Base-by-base conservation (phyloP, 345 rosid species). In the Abelmoschus esculentus region DNA sequence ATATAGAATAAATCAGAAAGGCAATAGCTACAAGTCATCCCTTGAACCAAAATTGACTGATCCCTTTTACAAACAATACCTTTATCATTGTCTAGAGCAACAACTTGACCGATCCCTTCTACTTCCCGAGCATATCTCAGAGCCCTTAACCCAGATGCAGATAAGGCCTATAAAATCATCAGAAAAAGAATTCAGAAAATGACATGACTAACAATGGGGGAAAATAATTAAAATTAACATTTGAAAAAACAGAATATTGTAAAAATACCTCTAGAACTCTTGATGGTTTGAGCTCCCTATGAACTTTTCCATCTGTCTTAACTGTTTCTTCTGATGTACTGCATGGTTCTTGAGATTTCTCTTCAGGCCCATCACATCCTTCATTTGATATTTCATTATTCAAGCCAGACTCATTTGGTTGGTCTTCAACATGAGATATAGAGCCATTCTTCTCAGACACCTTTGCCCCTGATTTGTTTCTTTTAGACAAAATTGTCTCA, bases 121-220 rank as follows among this genome's bases (percentile, higher is more conserved):
- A 95, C 81, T 81, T 95, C 99, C 67, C 85, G 87, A 68, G 97
- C 97, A 84, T 96, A 96, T 82, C 99, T 89, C 55, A 90, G 77
- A 74, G 98, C 92, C 75, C 99, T 82, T 78, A 96, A 77, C 49
- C 99, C 99, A 1, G 99, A 96, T 69, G 98, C 99, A 46, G 99
- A 90, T 77, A 96, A 62, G 17, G 99, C 99, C 99, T 96, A 73
- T 11, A 70, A n/a, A 74, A 62, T 58, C 59, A 72, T 7, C 71
- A 58, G 32, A 73, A 2, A 74, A 76, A 56, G 47, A 52, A 44
- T 50, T 71, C n/a, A 55, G 17, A 58, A 52, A 61, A 15, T 15
- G 64, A 34, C 61, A 52, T 52, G 28, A 60, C 70, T 66, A 52
- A 42, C 31, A 70, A 4, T 17, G 11, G 60, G n/a, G 53, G 7